These are phyloP conservation scores for Termitomyces sp. DNA, from an alignment of 768 basidiomycete genomes.

Conservation along the genomic window DNA sequence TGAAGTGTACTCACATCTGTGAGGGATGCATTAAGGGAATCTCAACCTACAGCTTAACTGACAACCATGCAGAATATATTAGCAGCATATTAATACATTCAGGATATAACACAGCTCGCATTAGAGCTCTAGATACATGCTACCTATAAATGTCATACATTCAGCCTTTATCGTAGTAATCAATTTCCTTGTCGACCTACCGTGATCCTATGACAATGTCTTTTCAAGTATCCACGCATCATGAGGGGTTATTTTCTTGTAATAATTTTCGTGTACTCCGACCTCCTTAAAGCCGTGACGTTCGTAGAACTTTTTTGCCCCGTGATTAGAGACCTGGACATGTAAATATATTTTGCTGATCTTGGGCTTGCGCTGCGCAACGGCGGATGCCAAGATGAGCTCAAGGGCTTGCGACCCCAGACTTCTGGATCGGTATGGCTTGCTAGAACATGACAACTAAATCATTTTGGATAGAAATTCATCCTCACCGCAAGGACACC, in stretches of 20 bases:
- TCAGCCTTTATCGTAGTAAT: background rate
- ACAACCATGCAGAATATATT: slow-evolving; percentile 10
- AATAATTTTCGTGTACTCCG: slow-evolving; percentile 69
- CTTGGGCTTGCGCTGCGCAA: slow-evolving; percentile 53
- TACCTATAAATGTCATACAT: background rate
- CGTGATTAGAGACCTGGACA: slow-evolving; percentile 79
- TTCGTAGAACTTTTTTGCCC: slow-evolving; percentile 82
- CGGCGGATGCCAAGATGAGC: slow-evolving; percentile 62
- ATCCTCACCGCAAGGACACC: slow-evolving; percentile 78
- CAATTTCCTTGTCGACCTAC: background rate
- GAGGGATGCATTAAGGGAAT: background rate
- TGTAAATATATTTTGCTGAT: slow-evolving; percentile 78
- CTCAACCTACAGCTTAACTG: slow-evolving; percentile 1
- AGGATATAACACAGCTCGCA: slow-evolving; percentile 17
- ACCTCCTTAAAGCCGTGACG: slow-evolving; percentile 75
- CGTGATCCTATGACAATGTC: slow-evolving; percentile 29
- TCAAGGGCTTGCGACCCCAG: slow-evolving; percentile 74
- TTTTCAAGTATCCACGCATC: slow-evolving; percentile 88
- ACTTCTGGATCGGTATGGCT: slow-evolving; percentile 84
- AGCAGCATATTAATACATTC: slow-evolving; percentile 9
- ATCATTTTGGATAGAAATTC: slow-evolving; percentile 5
- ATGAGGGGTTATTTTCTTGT: slow-evolving; percentile 83
- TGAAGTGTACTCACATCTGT: slow-evolving; percentile 1
- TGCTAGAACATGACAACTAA: slow-evolving; percentile 10
- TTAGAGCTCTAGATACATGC: slow-evolving; percentile 7